Conservation (phyloP, 2,329 filamentous ascomycete species). For the Trichoderma brevicompactum region DNA sequence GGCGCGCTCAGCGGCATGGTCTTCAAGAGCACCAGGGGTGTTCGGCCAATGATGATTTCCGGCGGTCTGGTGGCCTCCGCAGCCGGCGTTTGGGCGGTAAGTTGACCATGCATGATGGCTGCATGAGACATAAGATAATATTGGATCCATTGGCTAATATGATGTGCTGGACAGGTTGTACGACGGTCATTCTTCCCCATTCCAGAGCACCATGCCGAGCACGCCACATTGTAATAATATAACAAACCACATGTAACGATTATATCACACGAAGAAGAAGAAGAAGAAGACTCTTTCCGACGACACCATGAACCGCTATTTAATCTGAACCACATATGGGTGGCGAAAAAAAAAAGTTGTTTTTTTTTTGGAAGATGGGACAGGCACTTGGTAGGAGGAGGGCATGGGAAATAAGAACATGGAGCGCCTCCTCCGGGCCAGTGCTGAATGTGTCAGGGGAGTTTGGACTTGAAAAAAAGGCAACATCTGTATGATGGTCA, state of each 20-base stretch:
- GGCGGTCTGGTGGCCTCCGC: constrained; percentile 85
- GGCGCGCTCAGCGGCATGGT: constrained; percentile 88
- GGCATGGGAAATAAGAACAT: neutral
- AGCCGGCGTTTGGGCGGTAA: constrained; percentile 88
- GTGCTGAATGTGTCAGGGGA: constrained; percentile 31
- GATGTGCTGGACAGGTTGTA: constrained; percentile 39
- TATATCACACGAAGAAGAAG: constrained; percentile 12
- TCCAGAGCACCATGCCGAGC: constrained; percentile 39
- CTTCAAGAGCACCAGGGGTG: constrained; percentile 92
- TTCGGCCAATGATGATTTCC: constrained; percentile 93
- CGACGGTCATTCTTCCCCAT: constrained; percentile 50
- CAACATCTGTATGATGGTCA: constrained; percentile 40
- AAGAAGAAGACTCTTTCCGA: neutral
- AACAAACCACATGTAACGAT: constrained; percentile 23
- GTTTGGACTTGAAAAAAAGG: constrained; percentile 27
- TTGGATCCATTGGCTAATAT: constrained; percentile 11
- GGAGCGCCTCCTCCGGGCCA: neutral
- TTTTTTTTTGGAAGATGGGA: neutral
- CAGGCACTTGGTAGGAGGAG: constrained; percentile 10
- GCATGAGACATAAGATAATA: constrained; percentile 27
- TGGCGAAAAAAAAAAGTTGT: constrained; percentile 9
- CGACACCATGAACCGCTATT: constrained; percentile 16
- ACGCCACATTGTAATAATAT: constrained; percentile 23
- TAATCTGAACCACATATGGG: constrained; percentile 24
- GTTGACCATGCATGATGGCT: constrained; percentile 43